Conservation (phyloP, 805 yeast genomes). For the Starmerella vaccinii region DNA sequence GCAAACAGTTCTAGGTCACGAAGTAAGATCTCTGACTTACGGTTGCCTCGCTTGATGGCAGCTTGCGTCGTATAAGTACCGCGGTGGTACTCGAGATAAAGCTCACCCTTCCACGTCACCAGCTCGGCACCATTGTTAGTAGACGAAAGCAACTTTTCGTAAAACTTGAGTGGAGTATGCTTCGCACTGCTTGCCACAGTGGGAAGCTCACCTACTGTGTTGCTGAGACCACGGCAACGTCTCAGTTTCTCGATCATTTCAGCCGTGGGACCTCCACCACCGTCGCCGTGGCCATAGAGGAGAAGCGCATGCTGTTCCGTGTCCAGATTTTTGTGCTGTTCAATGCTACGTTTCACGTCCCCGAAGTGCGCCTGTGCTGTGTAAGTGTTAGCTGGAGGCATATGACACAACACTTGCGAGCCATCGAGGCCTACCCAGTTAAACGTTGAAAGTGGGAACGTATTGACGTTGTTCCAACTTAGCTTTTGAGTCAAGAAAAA, state of each 20-base stretch:
- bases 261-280: constrained; percentile 96
- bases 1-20: constrained; percentile 83
- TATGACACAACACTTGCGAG: constrained; percentile 83
- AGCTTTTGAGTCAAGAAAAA: constrained; percentile 85
- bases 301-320: constrained; percentile 71
- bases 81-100: constrained; percentile 89
- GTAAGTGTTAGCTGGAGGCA: constrained; percentile 96
- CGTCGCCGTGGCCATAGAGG: constrained; percentile 90
- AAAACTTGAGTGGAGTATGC: constrained; percentile 66
- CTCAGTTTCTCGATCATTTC: constrained; percentile 90
- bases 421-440: constrained; percentile 96
- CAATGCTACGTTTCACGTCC: constrained; percentile 70
- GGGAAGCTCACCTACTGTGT: constrained; percentile 62
- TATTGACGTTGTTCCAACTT: constrained; percentile 92
- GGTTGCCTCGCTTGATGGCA: constrained; percentile 66
- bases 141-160: constrained; percentile 48
- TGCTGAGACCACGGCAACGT: constrained; percentile 78
- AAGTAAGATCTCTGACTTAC: constrained; percentile 61
- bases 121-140: constrained; percentile 57
- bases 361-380: constrained; percentile 91
- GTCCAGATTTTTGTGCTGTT: constrained; percentile 74
- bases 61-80: constrained; percentile 97
- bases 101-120: constrained; percentile 88
- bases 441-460: constrained; percentile 80
- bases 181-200: constrained; percentile 59